Base-by-base conservation (phyloP, 108 stramenopile species). In the Pelagomonas calceolata region DNA sequence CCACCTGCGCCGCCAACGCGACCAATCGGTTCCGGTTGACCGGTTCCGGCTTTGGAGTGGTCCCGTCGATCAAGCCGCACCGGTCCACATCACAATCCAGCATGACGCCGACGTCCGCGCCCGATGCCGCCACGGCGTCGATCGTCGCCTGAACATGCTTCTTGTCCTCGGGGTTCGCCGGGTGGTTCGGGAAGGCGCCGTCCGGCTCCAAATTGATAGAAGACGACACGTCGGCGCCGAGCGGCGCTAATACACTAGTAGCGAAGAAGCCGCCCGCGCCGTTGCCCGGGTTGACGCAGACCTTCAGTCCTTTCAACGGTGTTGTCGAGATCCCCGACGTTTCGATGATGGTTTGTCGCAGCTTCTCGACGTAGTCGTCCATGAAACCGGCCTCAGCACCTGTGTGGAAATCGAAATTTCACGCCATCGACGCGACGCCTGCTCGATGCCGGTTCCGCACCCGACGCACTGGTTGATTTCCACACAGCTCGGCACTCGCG, bases 51-150 rank as follows among this genome's bases (percentile, higher is more conserved):
- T 64, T 33, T 12, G 64, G 36, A 1, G 69, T 68, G 30, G 30
- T 16, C 4, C 36, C 21, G 45, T 76, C 80, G 16, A 92, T 81
- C 71, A 92, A 85, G 21, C 91, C 91, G 35, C 85, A 81, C 43
- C 91, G 87, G 76, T 92, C 91, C 16, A 88, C 89, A 29, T 92
- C 91, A 18, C 89, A 90, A 75, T 92, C 91, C 70, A 92, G 82
- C 82, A 92, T 79, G 34, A 92, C 84, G 10, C 88, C 91, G 39
- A 92, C 68, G 68, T 92, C 89, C 36, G 89, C 91, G 71, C 84
- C 69, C 7, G 78, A 78, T 31, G 68, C 69, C 67, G 82, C 70
- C 66, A 89, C 90, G 14, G 79, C 81, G 0, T 68, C 66, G 31
- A 82, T 79, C 17, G 91, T 92, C 63, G 80, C 86, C 43, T 83